Conservation (phyloP, 768 basidiomycete species). For the Daedaleopsis sinensis region DNA sequence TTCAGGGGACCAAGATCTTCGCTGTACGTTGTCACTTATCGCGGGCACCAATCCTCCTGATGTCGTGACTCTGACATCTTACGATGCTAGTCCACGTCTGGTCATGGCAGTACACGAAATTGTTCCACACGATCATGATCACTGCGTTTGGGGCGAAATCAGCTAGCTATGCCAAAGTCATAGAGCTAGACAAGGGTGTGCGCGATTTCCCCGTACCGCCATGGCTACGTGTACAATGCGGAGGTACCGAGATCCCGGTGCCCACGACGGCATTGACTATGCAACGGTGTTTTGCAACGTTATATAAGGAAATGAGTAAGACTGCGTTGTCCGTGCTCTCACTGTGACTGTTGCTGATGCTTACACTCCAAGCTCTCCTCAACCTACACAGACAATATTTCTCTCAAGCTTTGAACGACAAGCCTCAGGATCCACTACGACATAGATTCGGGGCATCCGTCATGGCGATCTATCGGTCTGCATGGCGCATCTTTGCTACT, state of each 20-base stretch:
- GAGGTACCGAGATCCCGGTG: slow-evolving; percentile 10
- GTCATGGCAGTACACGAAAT: slow-evolving; percentile 55
- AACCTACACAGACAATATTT: slow-evolving; percentile 72
- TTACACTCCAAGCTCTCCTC: slow-evolving; percentile 49
- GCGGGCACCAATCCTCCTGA: not conserved
- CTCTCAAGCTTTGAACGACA: slow-evolving; percentile 64
- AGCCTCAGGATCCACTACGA: slow-evolving; percentile 54
- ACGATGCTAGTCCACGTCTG: slow-evolving; percentile 52
- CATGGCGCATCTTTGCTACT: slow-evolving; percentile 63
- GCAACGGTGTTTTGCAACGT: slow-evolving; percentile 26
- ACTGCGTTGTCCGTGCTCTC: not conserved
- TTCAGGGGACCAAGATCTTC: slow-evolving; percentile 37
- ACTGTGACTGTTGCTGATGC: slow-evolving; percentile 8
- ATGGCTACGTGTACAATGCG: slow-evolving; percentile 42
- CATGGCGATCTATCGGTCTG: slow-evolving; percentile 71
- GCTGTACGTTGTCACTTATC: slow-evolving; percentile 41
- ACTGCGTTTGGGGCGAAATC: slow-evolving; percentile 47
- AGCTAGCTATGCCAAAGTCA: slow-evolving; percentile 45
- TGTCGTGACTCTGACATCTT: not conserved
- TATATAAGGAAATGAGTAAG: slow-evolving; percentile 34
- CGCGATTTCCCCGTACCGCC: slow-evolving; percentile 51
- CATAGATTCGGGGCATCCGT: slow-evolving; percentile 73
- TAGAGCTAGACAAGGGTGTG: slow-evolving; percentile 54
- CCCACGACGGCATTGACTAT: slow-evolving; percentile 17
- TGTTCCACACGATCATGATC: slow-evolving; percentile 54